Conservation (phyloP, 805 yeast species). For the Kuraishia hungarica region DNA sequence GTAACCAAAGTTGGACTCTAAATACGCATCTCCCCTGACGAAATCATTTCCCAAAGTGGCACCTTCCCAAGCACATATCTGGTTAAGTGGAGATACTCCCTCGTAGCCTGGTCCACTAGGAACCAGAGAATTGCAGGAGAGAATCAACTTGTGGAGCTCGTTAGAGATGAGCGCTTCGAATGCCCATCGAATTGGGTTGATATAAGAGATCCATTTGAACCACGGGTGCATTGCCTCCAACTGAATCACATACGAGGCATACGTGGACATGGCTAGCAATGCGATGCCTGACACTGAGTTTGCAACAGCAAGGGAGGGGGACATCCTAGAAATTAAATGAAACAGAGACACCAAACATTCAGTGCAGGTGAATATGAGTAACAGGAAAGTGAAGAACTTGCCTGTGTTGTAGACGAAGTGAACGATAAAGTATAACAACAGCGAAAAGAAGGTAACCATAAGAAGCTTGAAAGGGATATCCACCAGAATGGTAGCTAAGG, state of each 20-base stretch:
- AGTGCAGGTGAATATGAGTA: slow-evolving; percentile 37
- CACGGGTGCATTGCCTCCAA: slow-evolving; percentile 44
- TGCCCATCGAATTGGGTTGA: slow-evolving; percentile 39
- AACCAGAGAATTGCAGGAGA: slow-evolving; percentile 37
- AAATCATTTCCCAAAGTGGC: slow-evolving; percentile 37
- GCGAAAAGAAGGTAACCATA: slow-evolving; percentile 37
- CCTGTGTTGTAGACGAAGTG: slow-evolving; percentile 44
- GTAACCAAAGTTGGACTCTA: slow-evolving; percentile 39
- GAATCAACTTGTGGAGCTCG: slow-evolving; percentile 46
- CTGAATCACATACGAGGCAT: slow-evolving; percentile 41
- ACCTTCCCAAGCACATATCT: slow-evolving; percentile 54
- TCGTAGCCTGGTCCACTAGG: slow-evolving; percentile 55
- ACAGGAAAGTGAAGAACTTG: slow-evolving; percentile 39
- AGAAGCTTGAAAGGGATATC: slow-evolving; percentile 49
- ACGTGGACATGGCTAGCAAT: slow-evolving; percentile 49
- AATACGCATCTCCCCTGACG: slow-evolving; percentile 53
- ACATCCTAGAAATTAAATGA: slow-evolving; percentile 43
- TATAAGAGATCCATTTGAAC: slow-evolving; percentile 49
- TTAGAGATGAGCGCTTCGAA: slow-evolving; percentile 48
- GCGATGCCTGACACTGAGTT: slow-evolving; percentile 47
- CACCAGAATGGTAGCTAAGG: slow-evolving; percentile 45
- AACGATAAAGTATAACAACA: slow-evolving; percentile 45
- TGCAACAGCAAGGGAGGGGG: slow-evolving; percentile 46
- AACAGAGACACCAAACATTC: slow-evolving; percentile 46
- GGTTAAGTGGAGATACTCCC: slow-evolving; percentile 24